phyloP scores from a whole-genome alignment of 2,329 filamentous ascomycete species.

The Talaromyces sp. region DNA sequence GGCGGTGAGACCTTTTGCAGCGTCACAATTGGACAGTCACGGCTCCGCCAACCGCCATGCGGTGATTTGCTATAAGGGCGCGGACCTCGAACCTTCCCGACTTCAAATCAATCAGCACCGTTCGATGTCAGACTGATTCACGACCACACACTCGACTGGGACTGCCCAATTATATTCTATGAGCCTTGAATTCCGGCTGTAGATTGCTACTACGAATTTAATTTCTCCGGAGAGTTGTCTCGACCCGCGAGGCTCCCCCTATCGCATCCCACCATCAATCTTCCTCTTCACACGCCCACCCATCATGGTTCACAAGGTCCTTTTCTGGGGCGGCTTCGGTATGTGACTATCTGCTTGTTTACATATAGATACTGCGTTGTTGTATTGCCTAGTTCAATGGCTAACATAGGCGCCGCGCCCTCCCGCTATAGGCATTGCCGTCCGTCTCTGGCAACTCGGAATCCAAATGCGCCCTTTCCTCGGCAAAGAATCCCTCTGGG shows the following conservation, averaged over 20 bases:
- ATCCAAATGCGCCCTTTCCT: slow-evolving; percentile 98
- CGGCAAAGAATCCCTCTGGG: slow-evolving; percentile 78
- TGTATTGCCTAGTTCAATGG: slow-evolving; percentile 4
- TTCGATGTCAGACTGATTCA: not conserved
- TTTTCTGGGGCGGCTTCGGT: slow-evolving; percentile 75
- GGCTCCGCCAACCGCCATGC: not conserved
- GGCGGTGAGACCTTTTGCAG: not conserved
- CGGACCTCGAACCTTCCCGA: not conserved
- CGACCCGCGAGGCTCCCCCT: not conserved
- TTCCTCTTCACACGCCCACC: not conserved
- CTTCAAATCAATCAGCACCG: not conserved
- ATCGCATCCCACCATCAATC: not conserved
- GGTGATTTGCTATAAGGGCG: not conserved
- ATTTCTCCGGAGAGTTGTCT: not conserved
- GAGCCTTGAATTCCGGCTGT: not conserved
- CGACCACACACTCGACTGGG: not conserved
- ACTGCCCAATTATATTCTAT: not conserved
- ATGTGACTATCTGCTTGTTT: slow-evolving; percentile 35
- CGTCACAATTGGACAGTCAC: slow-evolving; percentile 5
- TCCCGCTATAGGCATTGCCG: slow-evolving; percentile 66
- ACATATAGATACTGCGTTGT: not conserved
- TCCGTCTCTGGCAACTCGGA: slow-evolving; percentile 93
- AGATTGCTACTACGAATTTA: not conserved
- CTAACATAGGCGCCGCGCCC: slow-evolving; percentile 6
- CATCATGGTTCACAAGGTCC: slow-evolving; percentile 48